Evolutionary conservation across 805 yeast genomes (phyloP).

Genomic region (Teunomyces tritomae): DNA sequence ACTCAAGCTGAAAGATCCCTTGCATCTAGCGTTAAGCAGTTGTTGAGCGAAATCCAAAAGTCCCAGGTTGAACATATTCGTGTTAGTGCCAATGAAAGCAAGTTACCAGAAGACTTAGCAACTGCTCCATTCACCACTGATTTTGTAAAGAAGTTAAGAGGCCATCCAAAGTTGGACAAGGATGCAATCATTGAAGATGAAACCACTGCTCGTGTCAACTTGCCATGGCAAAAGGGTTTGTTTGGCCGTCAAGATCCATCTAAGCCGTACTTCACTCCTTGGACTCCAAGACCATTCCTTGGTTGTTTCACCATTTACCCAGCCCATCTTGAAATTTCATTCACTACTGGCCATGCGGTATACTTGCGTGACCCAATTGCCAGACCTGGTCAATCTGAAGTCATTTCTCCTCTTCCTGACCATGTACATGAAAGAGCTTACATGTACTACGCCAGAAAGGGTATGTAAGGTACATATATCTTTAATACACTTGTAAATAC

Average conservation of each 20-base stretch:
- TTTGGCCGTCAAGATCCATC: conserved; percentile 77
- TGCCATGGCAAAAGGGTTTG: conserved; percentile 79
- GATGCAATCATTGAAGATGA: conserved; percentile 53
- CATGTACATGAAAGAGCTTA: conserved; percentile 89
- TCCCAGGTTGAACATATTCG: conserved; percentile 33
- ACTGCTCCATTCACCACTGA: conserved; percentile 26
- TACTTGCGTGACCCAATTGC: conserved; percentile 96
- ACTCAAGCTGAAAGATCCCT: conserved; percentile 29
- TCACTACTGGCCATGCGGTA: conserved; percentile 92
- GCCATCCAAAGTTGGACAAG: conserved; percentile 36
- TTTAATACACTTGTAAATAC: conserved; percentile 9
- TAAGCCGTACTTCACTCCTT: conserved; percentile 91
- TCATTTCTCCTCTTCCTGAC: conserved; percentile 81
- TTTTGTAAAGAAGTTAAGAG: conserved; percentile 27
- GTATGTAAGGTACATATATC: conserved; percentile 32
- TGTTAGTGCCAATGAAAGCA: conserved; percentile 22
- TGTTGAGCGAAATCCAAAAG: conserved; percentile 35
- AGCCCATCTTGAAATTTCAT: conserved; percentile 85
- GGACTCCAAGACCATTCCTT: conserved; percentile 91
- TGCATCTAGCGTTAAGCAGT: conserved; percentile 32
- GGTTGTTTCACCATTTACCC: conserved; percentile 93
- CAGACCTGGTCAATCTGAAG: conserved; percentile 95
- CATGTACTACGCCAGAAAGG: conserved; percentile 85
- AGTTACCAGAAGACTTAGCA: conserved; percentile 26
- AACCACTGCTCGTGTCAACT: conserved; percentile 43